Base-by-base conservation (phyloP, 148 eudicot species). In the Nyssa sinensis region DNA sequence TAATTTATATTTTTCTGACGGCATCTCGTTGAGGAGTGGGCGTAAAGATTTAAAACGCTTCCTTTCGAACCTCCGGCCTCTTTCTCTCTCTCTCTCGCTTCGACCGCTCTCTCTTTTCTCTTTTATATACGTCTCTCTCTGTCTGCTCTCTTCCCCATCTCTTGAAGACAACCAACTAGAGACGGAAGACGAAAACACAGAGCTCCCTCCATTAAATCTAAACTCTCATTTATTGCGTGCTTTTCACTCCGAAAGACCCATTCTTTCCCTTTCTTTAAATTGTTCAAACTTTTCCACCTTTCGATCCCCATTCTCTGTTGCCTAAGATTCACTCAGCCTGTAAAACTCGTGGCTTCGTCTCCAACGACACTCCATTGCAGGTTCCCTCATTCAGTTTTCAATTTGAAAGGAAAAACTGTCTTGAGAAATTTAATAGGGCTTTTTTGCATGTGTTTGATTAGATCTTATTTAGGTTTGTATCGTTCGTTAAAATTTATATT, bases 371-470 rank as follows among this genome's bases (percentile, higher is more conserved):
- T 67, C 75, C 71, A 75, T 66, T 74, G 58, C 75, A 80, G 86
- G 89, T 88, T 69, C 35, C 59, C 60, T 7, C 61, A 3, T 74
- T 37, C 47, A 23, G 0, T 64, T 68, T 51, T 33, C 30, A 62
- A 63, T 72, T 77, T 3, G 53, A 27, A 8, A 17, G 16, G 17
- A 49, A 14, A 69, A n/a, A n/a, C n/a, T n/a, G n/a, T n/a, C n/a
- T n/a, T n/a, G n/a, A n/a, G n/a, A n/a, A n/a, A 44, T 76, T 61
- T 32, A 64, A 7, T 64, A 57, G 78, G 81, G 75, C 31, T 74
- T 21, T 80, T 80, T 49, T 82, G 86, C 85, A 80, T 88, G 80
- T 37, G 35, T 75, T 71, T 28, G 41, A 72, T 69, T 74, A 79
- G 86, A 88, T 88, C 88, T 81, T 74, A 70, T 71, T 64, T 75